Percentiles rank a stretch among this genome's conserved stretches.
These are phyloP conservation scores for Termitomyces sp. DNA, from an alignment of 768 basidiomycete genomes.

Conservation along the genomic window DNA sequence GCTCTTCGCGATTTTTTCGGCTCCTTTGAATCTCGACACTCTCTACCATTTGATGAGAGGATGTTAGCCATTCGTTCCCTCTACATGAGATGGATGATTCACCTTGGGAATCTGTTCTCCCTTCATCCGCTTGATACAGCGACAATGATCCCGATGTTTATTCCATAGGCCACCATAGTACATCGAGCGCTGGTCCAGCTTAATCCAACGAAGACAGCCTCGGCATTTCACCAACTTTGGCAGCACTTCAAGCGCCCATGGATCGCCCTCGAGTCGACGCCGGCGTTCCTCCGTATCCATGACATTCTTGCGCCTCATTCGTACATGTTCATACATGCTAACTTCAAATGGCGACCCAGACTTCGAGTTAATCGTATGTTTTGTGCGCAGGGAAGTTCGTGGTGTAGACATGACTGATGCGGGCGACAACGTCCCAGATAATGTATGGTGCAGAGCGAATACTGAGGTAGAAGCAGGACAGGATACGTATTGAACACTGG, in stretches of 20 bases:
- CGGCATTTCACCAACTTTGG: slow-evolving; percentile 5
- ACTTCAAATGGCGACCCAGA: not conserved
- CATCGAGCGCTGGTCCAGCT: slow-evolving; percentile 7
- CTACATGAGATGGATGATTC: not conserved
- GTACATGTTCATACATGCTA: not conserved
- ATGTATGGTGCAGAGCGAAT: not conserved
- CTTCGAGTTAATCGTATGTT: not conserved
- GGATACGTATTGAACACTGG: not conserved
- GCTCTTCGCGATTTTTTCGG: not conserved
- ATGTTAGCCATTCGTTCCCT: not conserved
- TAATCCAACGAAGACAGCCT: slow-evolving; percentile 7
- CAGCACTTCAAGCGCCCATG: slow-evolving; percentile 1
- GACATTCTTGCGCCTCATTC: slow-evolving; percentile 2
- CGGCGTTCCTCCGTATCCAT: slow-evolving; percentile 8
- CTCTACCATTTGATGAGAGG: not conserved
- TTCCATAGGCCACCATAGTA: slow-evolving; percentile 7
- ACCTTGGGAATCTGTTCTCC: slow-evolving; percentile 5
- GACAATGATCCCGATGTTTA: slow-evolving; percentile 6
- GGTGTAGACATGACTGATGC: not conserved
- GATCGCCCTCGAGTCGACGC: slow-evolving; percentile 1
- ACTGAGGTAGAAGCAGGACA: not conserved
- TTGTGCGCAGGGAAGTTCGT: not conserved
- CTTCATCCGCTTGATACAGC: slow-evolving; percentile 1
- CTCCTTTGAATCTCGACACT: not conserved
- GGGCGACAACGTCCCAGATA: not conserved